phyloP scores from a whole-genome alignment of 2,329 filamentous ascomycete species.

The Xylaria sp. region DNA sequence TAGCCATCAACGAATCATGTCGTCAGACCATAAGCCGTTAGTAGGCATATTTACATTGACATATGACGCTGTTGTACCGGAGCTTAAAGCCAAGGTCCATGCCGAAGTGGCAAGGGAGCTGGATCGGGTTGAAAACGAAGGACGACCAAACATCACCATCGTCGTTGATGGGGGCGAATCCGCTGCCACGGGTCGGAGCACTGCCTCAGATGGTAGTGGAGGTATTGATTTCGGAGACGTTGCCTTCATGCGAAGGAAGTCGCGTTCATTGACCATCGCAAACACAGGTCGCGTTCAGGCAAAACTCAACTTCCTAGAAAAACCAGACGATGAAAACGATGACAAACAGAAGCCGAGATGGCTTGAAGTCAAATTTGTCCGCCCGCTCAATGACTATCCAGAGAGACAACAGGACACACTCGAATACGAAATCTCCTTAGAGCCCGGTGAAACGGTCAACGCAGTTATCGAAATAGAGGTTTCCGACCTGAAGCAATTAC shows the following conservation, averaged over 20 bases:
- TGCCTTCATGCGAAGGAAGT: constrained; percentile 72
- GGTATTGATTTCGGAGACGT: constrained; percentile 83
- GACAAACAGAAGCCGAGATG: constrained; percentile 44
- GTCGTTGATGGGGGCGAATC: constrained; percentile 74
- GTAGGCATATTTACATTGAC: constrained; percentile 83
- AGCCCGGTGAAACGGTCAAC: constrained; percentile 84
- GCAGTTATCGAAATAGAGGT: constrained; percentile 76
- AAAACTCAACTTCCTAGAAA: constrained; percentile 81
- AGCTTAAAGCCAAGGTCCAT: constrained; percentile 84
- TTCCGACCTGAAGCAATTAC: constrained; percentile 70
- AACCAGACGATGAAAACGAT: constrained; percentile 63
- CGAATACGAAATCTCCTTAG: constrained; percentile 70
- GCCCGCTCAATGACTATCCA: constrained; percentile 26
- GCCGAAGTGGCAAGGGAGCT: constrained; percentile 88
- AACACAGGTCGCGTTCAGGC: constrained; percentile 90
- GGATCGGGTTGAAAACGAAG: constrained; percentile 92
- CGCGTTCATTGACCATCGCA: constrained; percentile 80
- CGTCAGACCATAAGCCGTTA: constrained; percentile 95
- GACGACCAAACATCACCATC: constrained; percentile 82
- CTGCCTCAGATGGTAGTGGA: constrained; percentile 58
- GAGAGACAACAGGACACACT: constrained; percentile 46
- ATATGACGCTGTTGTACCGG: constrained; percentile 86
- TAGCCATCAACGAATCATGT: constrained; percentile 88
- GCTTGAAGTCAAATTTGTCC: constrained; percentile 43
- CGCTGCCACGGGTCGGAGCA: constrained; percentile 48